Evolutionary conservation across 371 early-diverging fungal species (phyloP).

Genomic region (Catenaria anguillulae): DNA sequence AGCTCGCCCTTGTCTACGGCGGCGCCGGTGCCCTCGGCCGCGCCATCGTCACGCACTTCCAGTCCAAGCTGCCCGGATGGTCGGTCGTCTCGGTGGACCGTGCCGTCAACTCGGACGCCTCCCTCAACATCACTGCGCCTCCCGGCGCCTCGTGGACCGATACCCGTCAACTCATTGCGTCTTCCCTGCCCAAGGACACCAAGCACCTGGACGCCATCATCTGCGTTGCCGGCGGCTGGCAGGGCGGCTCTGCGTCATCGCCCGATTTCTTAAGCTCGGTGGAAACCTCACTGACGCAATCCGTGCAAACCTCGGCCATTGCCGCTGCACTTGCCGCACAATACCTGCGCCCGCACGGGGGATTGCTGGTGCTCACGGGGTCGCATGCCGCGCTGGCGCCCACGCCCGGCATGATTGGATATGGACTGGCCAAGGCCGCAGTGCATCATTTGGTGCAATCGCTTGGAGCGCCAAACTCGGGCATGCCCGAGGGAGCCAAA

Average conservation of each 20-base stretch:
- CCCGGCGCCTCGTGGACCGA: constrained; percentile 42
- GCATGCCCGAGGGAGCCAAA: constrained; percentile 53
- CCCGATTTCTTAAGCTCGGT: constrained; percentile 48
- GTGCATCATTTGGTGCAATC: constrained; percentile 80
- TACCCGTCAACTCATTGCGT: constrained; percentile 23
- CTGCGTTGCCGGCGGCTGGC: constrained; percentile 95
- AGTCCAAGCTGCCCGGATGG: constrained; percentile 24
- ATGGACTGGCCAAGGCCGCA: constrained; percentile 87
- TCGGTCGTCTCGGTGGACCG: constrained; percentile 65
- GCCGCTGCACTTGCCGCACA: constrained; percentile 64
- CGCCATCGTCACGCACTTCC: constrained; percentile 49
- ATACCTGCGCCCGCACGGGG: constrained; percentile 57
- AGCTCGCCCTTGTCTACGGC: constrained; percentile 64
- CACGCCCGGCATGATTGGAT: constrained; percentile 83
- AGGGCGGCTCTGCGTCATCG: constrained; percentile 73
- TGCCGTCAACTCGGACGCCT: constrained; percentile 50
- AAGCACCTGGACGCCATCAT: constrained; percentile 70
- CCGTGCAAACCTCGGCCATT: constrained; percentile 65
- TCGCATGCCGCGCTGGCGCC: constrained; percentile 58
- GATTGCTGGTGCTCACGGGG: constrained; percentile 68
- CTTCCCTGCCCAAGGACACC: too few relatives aligned
- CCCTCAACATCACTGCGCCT: constrained; percentile 43
- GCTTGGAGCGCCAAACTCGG: constrained; percentile 52
- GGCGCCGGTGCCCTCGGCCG: constrained; percentile 84
- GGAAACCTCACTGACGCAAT: constrained; percentile 62